Conservation (phyloP, 768 basidiomycete species). For the Lanmaoa pseudosensibilis region DNA sequence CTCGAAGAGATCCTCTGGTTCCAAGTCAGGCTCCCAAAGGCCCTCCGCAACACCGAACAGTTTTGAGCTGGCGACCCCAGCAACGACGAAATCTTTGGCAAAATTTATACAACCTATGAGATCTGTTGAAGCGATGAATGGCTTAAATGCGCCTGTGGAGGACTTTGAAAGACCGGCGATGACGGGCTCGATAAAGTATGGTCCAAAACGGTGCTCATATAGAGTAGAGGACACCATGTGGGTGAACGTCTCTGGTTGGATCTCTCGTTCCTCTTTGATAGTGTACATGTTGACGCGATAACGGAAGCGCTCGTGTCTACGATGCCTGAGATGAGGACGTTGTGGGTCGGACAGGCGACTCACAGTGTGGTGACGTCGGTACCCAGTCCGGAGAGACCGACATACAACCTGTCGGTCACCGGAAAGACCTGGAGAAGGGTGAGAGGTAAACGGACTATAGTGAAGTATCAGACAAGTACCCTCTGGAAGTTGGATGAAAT, state of each 20-base stretch:
- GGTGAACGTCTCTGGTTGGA: slow-evolving; percentile 94
- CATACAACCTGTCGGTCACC: slow-evolving; percentile 86
- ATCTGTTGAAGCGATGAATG: slow-evolving; percentile 95
- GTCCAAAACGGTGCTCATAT: slow-evolving; percentile 94
- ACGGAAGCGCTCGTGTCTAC: slow-evolving; percentile 85
- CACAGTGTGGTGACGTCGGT: slow-evolving; percentile 93
- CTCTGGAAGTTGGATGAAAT: slow-evolving; percentile 94
- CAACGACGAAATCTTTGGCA: slow-evolving; percentile 95
- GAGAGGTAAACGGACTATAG: slow-evolving; percentile 4
- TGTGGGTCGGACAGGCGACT: slow-evolving; percentile 23
- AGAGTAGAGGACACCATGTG: slow-evolving; percentile 94
- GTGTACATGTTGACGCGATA: slow-evolving; percentile 98
- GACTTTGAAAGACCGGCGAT: slow-evolving; percentile 86
- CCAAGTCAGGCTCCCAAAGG: slow-evolving; percentile 96
- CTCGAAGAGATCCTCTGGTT: slow-evolving; percentile 96
- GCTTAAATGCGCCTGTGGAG: slow-evolving; percentile 69
- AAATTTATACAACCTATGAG: slow-evolving; percentile 91
- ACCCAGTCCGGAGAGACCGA: slow-evolving; percentile 90
- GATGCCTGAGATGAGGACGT: slow-evolving; percentile 4
- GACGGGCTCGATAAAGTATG: slow-evolving; percentile 96
- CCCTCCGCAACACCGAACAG: slow-evolving; percentile 97
- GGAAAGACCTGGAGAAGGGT: slow-evolving; percentile 74
- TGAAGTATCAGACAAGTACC: slow-evolving; percentile 45
- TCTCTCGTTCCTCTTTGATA: slow-evolving; percentile 98
- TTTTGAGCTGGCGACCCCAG: slow-evolving; percentile 90